Percentiles rank a stretch among this genome's conserved stretches.
These are phyloP conservation scores for Penicillium crustosum DNA, from an alignment of 2,329 filamentous ascomycete genomes.

Conservation along the genomic window DNA sequence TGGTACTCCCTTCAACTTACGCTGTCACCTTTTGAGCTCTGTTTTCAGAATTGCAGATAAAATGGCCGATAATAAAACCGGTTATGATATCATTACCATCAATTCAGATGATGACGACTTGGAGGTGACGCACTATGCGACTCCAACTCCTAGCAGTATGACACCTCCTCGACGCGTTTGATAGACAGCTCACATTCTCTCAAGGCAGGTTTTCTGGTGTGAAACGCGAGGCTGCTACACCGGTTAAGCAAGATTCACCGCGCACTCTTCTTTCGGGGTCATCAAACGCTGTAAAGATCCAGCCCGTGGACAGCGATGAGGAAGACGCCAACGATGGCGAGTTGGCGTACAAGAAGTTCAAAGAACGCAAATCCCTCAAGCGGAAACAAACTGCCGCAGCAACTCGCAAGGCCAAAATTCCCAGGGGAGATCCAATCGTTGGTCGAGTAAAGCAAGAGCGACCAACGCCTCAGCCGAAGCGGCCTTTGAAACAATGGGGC, in stretches of 20 bases:
- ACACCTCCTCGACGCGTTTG: conserved; percentile 8
- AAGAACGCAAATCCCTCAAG: conserved; percentile 57
- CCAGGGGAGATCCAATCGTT: conserved; percentile 43
- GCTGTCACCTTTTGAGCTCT: neutral
- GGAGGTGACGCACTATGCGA: conserved; percentile 37
- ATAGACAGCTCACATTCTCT: conserved; percentile 21
- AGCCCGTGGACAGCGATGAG: conserved; percentile 29
- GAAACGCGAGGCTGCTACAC: neutral
- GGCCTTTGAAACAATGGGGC: conserved; percentile 43
- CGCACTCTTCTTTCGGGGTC: conserved; percentile 10
- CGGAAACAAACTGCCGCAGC: conserved; percentile 53
- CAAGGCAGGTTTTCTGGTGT: conserved; percentile 3
- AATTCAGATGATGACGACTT: conserved; percentile 45
- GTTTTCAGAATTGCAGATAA: conserved; percentile 13
- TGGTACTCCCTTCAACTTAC: conserved; percentile 2
- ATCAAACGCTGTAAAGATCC: conserved; percentile 23
- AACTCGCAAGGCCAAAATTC: conserved; percentile 47
- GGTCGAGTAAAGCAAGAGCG: conserved; percentile 36
- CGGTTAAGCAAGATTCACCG: conserved; percentile 5
- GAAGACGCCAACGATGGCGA: conserved; percentile 42
- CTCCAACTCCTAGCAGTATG: conserved; percentile 15
- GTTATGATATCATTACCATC: conserved; percentile 29
- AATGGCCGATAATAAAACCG: conserved; percentile 12
- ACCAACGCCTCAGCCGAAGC: conserved; percentile 23
- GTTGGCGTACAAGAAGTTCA: conserved; percentile 62